phyloP scores from a whole-genome alignment of 1,284 basidiomycete genomes.

The Sporisorium reilianum region DNA sequence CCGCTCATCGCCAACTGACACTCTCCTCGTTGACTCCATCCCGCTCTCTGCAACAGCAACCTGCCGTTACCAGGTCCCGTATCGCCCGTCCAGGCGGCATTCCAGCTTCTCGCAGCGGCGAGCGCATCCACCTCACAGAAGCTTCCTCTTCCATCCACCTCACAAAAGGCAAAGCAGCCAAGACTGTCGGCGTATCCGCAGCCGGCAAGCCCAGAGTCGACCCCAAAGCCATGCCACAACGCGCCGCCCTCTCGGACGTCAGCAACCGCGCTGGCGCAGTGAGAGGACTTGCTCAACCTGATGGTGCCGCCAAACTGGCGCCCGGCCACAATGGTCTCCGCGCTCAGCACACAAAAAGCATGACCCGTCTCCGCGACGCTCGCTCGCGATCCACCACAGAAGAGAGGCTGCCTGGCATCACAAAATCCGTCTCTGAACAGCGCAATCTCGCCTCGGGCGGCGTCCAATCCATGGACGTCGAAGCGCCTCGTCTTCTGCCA shows the following conservation, averaged over 20 bases:
- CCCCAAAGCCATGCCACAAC: slow-evolving; percentile 33
- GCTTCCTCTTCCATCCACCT: slow-evolving; percentile 30
- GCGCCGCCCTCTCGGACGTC: slow-evolving; percentile 47
- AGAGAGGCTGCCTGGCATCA: slow-evolving; percentile 21
- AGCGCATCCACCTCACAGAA: slow-evolving; percentile 48
- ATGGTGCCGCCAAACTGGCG: slow-evolving; percentile 28
- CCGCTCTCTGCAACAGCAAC: slow-evolving; percentile 17
- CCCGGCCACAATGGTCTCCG: slow-evolving; percentile 40
- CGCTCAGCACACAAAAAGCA: slow-evolving; percentile 40
- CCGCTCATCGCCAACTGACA: not conserved
- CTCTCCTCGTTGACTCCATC: not conserved
- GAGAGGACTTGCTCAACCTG: slow-evolving; percentile 9
- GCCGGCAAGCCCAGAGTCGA: slow-evolving; percentile 27
- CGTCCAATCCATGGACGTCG: slow-evolving; percentile 47
- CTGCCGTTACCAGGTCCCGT: slow-evolving; percentile 36
- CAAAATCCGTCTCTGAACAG: slow-evolving; percentile 35
- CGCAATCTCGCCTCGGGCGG: slow-evolving; percentile 26
- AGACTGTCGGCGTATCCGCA: slow-evolving; percentile 16
- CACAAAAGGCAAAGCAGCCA: slow-evolving; percentile 32
- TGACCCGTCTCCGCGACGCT: slow-evolving; percentile 41
- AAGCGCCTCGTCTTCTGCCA: slow-evolving; percentile 35
- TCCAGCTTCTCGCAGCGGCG: slow-evolving; percentile 49
- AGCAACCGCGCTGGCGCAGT: slow-evolving; percentile 37
- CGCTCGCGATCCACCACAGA: slow-evolving; percentile 38
- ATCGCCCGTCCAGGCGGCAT: slow-evolving; percentile 43